These are phyloP conservation scores for Triticum monococcum DNA, from an alignment of 176 grass and related monocot genomes.

Conservation along the genomic window DNA sequence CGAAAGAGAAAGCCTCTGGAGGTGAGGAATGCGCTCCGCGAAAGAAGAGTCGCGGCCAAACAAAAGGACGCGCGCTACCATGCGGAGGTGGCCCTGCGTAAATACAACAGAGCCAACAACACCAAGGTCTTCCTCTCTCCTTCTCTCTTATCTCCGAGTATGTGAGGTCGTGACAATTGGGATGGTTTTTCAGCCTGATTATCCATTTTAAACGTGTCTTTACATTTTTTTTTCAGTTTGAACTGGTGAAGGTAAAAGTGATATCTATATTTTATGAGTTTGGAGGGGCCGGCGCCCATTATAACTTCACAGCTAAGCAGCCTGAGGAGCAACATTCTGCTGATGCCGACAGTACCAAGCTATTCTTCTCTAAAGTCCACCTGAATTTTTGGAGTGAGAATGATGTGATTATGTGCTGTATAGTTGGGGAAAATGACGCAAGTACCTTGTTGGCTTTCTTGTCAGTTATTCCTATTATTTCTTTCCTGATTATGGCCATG, in stretches of 20 bases:
- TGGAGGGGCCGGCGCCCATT: not conserved
- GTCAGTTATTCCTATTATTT: not conserved
- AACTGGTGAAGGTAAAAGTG: not conserved
- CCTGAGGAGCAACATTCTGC: not conserved
- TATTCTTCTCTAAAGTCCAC: slow-evolving; percentile 28
- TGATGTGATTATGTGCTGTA: slow-evolving; percentile 14
- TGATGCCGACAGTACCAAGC: not conserved
- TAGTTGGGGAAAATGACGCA: slow-evolving; percentile 12
- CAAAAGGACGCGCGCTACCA: not conserved
- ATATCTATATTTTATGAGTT: slow-evolving; percentile 20
- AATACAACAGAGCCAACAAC: not conserved
- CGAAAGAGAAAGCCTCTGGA: not conserved
- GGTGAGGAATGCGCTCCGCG: not conserved
- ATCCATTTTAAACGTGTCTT: not conserved
- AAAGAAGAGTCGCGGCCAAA: not conserved
- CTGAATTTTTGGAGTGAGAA: not conserved
- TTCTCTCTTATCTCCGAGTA: not conserved
- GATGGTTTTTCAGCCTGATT: not conserved
- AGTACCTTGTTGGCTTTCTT: not conserved
- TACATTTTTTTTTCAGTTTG: not conserved
- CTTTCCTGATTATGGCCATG: not conserved
- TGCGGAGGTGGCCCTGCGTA: not conserved
- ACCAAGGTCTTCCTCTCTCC: not conserved
- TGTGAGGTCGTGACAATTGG: not conserved
- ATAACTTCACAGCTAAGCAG: slow-evolving; percentile 28